phyloP scores from a whole-genome alignment of 305 asterid species.

The Coffea humblotiana region DNA sequence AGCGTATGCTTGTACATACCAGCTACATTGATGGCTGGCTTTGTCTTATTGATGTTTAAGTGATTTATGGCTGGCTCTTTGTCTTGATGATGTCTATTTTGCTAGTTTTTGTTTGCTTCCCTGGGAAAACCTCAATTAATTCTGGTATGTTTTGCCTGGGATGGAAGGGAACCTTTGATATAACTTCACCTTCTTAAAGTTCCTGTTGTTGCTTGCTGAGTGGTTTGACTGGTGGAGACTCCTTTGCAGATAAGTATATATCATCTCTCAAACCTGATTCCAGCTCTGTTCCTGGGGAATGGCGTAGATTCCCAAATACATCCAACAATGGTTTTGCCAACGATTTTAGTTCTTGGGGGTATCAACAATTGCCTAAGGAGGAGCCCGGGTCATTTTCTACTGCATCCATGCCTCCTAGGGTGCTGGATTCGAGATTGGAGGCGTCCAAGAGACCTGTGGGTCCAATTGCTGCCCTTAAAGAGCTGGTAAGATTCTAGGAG shows the following conservation, averaged over 20 bases:
- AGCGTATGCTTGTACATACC: background rate
- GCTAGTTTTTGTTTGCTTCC: background rate
- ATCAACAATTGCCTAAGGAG: conserved; percentile 55
- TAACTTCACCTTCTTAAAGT: background rate
- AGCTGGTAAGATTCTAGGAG: conserved; percentile 51
- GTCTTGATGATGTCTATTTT: background rate
- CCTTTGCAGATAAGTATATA: conserved; percentile 65
- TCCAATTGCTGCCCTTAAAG: conserved; percentile 68
- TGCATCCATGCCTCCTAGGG: conserved; percentile 49
- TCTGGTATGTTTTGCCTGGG: background rate
- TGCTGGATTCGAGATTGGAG: conserved; percentile 62
- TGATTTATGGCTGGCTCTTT: background rate
- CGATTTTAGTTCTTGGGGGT: conserved; percentile 52
- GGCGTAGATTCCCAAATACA: conserved; percentile 47
- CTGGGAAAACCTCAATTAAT: background rate
- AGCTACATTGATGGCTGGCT: background rate
- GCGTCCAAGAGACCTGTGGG: conserved; percentile 60
- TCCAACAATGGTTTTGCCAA: conserved; percentile 52
- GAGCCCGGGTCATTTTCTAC: conserved; percentile 49
- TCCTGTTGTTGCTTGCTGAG: background rate
- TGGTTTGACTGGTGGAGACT: conserved; percentile 8
- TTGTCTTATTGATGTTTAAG: background rate
- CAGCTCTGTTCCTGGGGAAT: conserved; percentile 50
- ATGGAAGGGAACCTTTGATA: background rate
- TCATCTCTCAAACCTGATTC: conserved; percentile 60